Evolutionary conservation across 805 yeast species (phyloP), one percentile per base, ranked within the genome.

Genomic region (Hanseniaspora guilliermondii): DNA sequence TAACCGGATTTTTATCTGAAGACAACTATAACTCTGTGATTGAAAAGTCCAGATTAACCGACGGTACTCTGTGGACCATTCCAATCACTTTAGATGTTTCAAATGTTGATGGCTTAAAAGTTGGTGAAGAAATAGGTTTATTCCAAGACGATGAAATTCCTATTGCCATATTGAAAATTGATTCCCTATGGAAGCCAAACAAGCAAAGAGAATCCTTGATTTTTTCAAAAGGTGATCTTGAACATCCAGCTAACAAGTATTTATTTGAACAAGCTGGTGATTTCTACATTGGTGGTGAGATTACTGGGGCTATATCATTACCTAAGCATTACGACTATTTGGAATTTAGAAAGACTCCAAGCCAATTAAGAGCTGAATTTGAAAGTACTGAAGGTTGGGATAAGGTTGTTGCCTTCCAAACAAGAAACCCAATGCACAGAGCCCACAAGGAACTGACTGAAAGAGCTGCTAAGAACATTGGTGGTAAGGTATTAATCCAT

Each of bases 351-450:
- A 83, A 83, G 71, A 85, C 96, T 27, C 97, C 97, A 30, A 80
- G 87, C 27, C 95, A 88, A 71, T 77, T 89, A 64, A 82, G 97
- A 70, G 71, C 81, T 24, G 96, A 89, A 73, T 91, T 91, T 65
- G 68, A 72, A 58, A 77, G 78, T 63, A 81, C 84, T 67, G 83
- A 86, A 60, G 47, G 47, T 6, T 89, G 97, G 97, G 77, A 79
- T 63, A 76, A 80, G 64, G 85, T 89, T 54, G 97, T 89, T 47
- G 97, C 97, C 35, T 89, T 89, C 83, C 97, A 89, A 74, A 89
- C 97, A 42, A 80, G 97, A 74, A 89, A 89, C 74, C 97, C 97
- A 61, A 91, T 89, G 97, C 97, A 89, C 71, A 82, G 97, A 69
- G 97, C 97, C 35, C 97, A 89, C 70, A 79, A 97, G 68, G 97